Evolutionary conservation across 345 rosid species (phyloP).

Genomic region (Eucalyptus curtisii): DNA sequence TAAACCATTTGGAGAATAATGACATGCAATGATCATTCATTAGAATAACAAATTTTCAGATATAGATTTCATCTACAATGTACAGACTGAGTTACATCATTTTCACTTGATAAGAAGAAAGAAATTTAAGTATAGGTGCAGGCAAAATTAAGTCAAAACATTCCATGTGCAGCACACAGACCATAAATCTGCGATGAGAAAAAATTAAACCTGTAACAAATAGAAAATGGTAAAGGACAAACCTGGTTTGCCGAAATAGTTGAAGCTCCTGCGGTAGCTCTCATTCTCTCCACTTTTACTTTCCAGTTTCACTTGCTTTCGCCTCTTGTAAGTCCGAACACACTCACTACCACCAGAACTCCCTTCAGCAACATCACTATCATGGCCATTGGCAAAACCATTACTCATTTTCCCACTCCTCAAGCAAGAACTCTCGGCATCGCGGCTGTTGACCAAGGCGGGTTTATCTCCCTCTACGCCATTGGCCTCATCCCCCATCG

Average conservation of each 20-base stretch:
- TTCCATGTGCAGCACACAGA: neutral
- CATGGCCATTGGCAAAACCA: slow-evolving; percentile 16
- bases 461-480: neutral
- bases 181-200: neutral
- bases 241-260: slow-evolving; percentile 36
- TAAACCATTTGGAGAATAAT: neutral
- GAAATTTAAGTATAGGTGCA: neutral
- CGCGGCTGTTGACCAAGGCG: neutral
- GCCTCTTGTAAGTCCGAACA: slow-evolving; percentile 66
- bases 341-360: slow-evolving; percentile 24
- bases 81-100: neutral
- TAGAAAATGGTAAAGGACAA: neutral
- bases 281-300: slow-evolving; percentile 18
- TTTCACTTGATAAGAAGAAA: neutral
- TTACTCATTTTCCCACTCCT: slow-evolving; percentile 18
- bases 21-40: neutral
- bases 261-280: slow-evolving; percentile 17
- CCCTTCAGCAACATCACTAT: slow-evolving; percentile 19
- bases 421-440: neutral
- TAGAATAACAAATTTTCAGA: neutral
- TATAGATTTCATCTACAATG: neutral
- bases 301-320: slow-evolving; percentile 24
- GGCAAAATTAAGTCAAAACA: neutral
- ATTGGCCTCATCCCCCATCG: neutral
- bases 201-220: neutral